phyloP scores from a whole-genome alignment of 139 green algal genomes.

The Chlorella sp. region DNA sequence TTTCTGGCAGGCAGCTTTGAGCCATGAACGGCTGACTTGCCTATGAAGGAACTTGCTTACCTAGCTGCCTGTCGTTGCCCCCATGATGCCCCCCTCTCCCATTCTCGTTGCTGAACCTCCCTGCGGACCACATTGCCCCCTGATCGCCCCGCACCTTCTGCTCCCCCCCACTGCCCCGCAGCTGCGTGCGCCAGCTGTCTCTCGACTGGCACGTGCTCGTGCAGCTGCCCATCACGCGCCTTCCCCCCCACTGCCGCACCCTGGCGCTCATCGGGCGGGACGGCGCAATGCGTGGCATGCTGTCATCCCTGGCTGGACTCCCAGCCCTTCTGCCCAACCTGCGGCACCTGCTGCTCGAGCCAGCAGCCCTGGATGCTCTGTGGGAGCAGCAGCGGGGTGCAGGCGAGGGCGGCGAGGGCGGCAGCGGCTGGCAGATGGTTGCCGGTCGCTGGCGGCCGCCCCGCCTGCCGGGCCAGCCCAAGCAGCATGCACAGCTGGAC shows the following conservation, averaged over 20 bases:
- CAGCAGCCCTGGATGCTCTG: neutral
- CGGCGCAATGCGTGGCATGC: neutral
- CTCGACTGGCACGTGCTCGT: slow-evolving; percentile 20
- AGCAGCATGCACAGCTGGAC: neutral
- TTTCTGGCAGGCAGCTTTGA: too few species aligned
- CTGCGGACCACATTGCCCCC: too few species aligned
- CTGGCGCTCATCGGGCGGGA: slow-evolving; percentile 18
- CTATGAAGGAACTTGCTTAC: too few species aligned
- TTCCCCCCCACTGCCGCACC: slow-evolving; percentile 16
- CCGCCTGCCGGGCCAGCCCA: slow-evolving; percentile 19
- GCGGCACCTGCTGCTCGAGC: slow-evolving; percentile 5
- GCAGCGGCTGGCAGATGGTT: slow-evolving; percentile 3
- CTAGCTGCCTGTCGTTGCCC: too few species aligned
- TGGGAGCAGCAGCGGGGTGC: neutral
- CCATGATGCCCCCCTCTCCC: too few species aligned
- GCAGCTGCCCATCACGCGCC: neutral
- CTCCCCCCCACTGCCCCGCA: neutral
- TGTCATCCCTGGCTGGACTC: neutral
- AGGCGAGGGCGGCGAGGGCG: neutral
- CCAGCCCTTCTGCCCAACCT: slow-evolving; percentile 1
- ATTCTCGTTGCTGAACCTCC: too few species aligned
- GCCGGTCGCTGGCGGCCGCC: slow-evolving; percentile 7
- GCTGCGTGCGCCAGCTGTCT: slow-evolving; percentile 22
- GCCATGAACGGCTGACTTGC: too few species aligned
- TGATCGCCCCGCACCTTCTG: neutral